A percentile compares a stretch with the other conserved stretches of the same genome.
Conservation (phyloP, 1,284 basidiomycete genomes). For the Ceratobasidium sp. region DNA sequence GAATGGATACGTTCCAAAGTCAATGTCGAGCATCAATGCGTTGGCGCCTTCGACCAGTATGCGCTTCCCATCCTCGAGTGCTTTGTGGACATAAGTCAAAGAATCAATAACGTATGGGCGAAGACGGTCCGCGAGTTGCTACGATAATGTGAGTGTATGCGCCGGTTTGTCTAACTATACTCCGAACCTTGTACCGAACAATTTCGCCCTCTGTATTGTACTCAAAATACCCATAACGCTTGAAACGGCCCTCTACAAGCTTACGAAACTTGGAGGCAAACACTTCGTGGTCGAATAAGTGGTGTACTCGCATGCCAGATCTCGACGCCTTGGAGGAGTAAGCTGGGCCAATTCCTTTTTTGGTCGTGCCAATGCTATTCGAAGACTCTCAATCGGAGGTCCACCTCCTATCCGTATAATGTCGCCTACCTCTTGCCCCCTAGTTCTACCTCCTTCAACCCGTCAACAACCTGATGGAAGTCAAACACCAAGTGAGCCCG, state of each 20-base stretch:
- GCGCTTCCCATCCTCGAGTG: constrained; percentile 71
- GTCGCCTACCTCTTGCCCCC: constrained; percentile 76
- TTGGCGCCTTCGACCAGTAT: constrained; percentile 97
- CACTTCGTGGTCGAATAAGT: constrained; percentile 85
- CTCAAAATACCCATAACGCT: constrained; percentile 97
- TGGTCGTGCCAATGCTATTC: constrained; percentile 90
- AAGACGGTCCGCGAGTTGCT: constrained; percentile 85
- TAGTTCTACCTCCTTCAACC: constrained; percentile 95
- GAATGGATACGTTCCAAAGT: constrained; percentile 97
- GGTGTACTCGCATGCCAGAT: constrained; percentile 93
- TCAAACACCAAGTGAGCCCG: constrained; percentile 97
- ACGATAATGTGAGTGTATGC: constrained; percentile 36
- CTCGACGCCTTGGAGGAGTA: constrained; percentile 98
- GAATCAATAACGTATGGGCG: constrained; percentile 89
- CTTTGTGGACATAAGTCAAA: constrained; percentile 81
- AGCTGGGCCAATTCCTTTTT: constrained; percentile 97
- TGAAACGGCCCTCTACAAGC: constrained; percentile 95
- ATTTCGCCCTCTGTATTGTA: constrained; percentile 99
- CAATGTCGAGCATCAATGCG: constrained; percentile 96
- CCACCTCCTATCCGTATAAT: neutral
- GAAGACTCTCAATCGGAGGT: neutral
- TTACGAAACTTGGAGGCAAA: constrained; percentile 94
- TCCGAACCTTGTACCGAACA: constrained; percentile 76
- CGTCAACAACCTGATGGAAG: constrained; percentile 99
- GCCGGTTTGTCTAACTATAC: neutral